Base-by-base conservation (phyloP, 768 basidiomycete species). In the Lactarius trivialis region DNA sequence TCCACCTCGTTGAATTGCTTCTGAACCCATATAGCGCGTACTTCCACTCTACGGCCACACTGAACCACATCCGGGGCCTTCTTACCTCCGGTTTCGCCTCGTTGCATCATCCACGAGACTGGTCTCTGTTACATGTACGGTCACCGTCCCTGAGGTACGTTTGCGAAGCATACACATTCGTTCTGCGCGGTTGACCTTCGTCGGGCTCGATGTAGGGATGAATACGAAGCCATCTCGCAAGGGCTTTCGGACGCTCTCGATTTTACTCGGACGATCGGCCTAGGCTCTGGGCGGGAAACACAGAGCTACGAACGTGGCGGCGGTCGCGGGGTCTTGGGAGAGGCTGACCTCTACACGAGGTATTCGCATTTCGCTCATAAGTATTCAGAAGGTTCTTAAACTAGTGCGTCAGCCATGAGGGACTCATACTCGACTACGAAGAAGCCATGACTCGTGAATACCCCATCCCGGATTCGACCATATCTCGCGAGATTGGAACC, bases 341-440 rank as follows among this genome's bases (percentile, higher is more conserved):
- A 92, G 70, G 93, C 95, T 0, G 95, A 98, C 71, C 86, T 98
- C 67, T 98, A 92, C 76, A 94, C 92, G 3, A 93, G 90, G 93
- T 85, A 61, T 17, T 55, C 26, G 33, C 30, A 30, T 8, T 36
- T 56, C 14, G 15, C 34, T 15, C n/a, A 48, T 45, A 37, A n/a
- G n/a, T n/a, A n/a, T n/a, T n/a, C n/a, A n/a, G n/a, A n/a, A n/a
- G n/a, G n/a, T n/a, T n/a, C n/a, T n/a, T n/a, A n/a, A n/a, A n/a
- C n/a, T n/a, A 37, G 32, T 24, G 5, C 56, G 24, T 24, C 17
- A 93, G 91, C 72, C 95, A 97, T 70, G n/a, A n/a, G n/a, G n/a
- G n/a, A n/a, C n/a, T n/a, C n/a, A n/a, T n/a, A n/a, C n/a, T n/a
- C n/a, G 94, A 97, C 64, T 98, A 92, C 70, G 97, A 99, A 73